Evolutionary conservation across 148 eudicot species (phyloP).

Genomic region (Vaccinium vitisidaea): DNA sequence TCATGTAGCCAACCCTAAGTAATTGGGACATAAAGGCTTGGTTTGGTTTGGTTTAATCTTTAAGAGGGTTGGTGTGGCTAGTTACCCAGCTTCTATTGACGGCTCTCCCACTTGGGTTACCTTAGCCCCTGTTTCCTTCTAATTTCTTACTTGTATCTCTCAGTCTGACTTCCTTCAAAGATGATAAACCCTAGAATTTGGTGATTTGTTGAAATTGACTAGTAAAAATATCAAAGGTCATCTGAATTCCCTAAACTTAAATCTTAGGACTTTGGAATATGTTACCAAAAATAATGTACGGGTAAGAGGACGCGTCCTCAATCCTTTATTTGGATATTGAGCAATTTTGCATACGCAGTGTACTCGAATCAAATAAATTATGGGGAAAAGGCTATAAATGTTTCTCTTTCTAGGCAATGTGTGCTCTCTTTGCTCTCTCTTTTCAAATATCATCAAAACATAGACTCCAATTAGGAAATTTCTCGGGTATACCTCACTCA

Average conservation of each 20-base stretch:
- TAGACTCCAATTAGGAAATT: neutral
- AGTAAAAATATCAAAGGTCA: neutral
- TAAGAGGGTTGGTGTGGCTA: too few relatives aligned
- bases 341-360: neutral
- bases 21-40: too few relatives aligned
- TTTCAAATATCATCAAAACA: neutral
- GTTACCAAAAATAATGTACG: neutral
- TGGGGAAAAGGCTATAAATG: neutral
- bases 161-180: neutral
- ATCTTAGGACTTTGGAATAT: neutral
- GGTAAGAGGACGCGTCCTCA: neutral
- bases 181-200: neutral
- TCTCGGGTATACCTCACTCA: neutral
- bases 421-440: neutral
- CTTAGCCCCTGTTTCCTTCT: too few relatives aligned
- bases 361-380: neutral
- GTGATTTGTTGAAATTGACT: neutral
- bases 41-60: too few relatives aligned
- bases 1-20: too few relatives aligned
- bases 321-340: neutral
- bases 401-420: neutral
- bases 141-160: neutral
- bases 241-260: neutral
- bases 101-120: too few relatives aligned
- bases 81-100: too few relatives aligned